Evolutionary conservation across 768 basidiomycete genomes (phyloP), one percentile per base, ranked within the genome.

Genomic region (Leccinum boreale): DNA sequence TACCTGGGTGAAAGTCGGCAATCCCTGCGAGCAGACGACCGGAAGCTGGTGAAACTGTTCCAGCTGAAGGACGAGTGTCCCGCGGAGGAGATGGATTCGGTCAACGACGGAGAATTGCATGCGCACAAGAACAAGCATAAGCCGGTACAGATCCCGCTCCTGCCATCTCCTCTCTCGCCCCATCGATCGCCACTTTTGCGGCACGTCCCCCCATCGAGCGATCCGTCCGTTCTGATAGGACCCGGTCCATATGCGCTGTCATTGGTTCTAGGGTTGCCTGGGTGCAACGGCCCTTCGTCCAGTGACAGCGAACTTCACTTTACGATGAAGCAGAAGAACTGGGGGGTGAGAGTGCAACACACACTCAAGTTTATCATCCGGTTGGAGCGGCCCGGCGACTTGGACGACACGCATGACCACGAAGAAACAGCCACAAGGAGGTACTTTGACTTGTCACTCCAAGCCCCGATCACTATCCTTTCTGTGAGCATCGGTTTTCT

Each of bases 371-470:
- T 94, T 49, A 78, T 89, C 23, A 81, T 98, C 52, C 79, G 95
- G 23, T 86, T 97, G 23, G 88, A 94, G 70, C 74, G 86, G 9
- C 14, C 62, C 3, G 91, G 92, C 60, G 87, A 92, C 65, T 39
- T 39, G n/a, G 85, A 92, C 65, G 62, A 79, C 11, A 85, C 42
- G 31, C 83, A 90, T 67, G 64, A 74, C 28, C 78, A 78, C 17
- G 53, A 85, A 3, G 92, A 94, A 68, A 62, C 79, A 7, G 87
- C 89, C 17, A 87, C 84, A 70, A 79, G 84, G 62, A 94, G 88
- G 74, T 71, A 90, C 62, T 94, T 90, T 69, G 95, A 95, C 65
- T 91, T 96, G 62, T 84, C 92, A 45, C 80, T 96, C 52, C 92
- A 94, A 70, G 88, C 86, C 0, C 93, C 94, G 0, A 80, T 98